Conservation (phyloP, 2,329 filamentous ascomycete species). For the Rhinocladiella similis region DNA sequence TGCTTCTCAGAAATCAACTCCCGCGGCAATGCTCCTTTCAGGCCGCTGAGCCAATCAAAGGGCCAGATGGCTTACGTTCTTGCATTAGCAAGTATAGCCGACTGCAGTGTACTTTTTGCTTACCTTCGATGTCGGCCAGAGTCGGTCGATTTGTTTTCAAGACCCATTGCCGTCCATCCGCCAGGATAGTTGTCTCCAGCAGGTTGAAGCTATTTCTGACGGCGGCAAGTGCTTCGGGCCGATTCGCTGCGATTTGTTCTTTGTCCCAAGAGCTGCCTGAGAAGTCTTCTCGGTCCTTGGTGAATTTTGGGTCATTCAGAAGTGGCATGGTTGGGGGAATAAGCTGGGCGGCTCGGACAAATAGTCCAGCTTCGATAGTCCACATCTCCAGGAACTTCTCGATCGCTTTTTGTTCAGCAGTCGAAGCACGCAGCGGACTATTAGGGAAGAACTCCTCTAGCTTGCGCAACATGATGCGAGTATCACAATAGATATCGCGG, state of each 20-base stretch:
- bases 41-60: slow-evolving; percentile 63
- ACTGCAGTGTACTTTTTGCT: slow-evolving; percentile 26
- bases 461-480: slow-evolving; percentile 65
- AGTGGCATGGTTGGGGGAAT: slow-evolving; percentile 59
- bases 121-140: slow-evolving; percentile 67
- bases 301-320: slow-evolving; percentile 59
- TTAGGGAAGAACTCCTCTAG: slow-evolving; percentile 54
- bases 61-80: slow-evolving; percentile 56
- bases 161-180: slow-evolving; percentile 68
- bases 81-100: slow-evolving; percentile 21
- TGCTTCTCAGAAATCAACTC: slow-evolving; percentile 52
- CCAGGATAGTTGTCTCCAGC: slow-evolving; percentile 63
- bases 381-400: slow-evolving; percentile 59
- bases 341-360: slow-evolving; percentile 53
- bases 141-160: slow-evolving; percentile 53
- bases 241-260: slow-evolving; percentile 41
- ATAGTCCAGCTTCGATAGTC: slow-evolving; percentile 59
- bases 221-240: slow-evolving; percentile 59
- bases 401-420: slow-evolving; percentile 47
- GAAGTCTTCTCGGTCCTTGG: slow-evolving; percentile 56
- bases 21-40: slow-evolving; percentile 57
- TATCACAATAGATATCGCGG: slow-evolving; percentile 68
- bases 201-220: slow-evolving; percentile 57
- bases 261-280: slow-evolving; percentile 44
- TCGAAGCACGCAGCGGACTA: slow-evolving; percentile 40